phyloP scores from a whole-genome alignment of 768 basidiomycete species.

The Boletus eberwhitei region DNA sequence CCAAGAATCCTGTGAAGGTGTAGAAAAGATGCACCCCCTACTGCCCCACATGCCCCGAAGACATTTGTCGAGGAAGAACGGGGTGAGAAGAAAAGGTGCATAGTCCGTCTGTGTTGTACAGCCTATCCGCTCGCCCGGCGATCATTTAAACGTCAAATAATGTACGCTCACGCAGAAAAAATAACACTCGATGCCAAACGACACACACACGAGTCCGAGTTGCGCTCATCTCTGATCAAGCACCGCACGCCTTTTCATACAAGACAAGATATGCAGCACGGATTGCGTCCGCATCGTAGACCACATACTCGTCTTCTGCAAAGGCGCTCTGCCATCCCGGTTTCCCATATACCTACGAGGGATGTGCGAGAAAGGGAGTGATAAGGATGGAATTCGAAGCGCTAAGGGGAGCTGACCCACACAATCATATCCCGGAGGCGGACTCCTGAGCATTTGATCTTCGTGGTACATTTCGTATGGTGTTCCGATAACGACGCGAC shows the following conservation, averaged over 20 bases:
- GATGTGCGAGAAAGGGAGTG: background rate
- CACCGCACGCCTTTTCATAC: slow-evolving; percentile 6
- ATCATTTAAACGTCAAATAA: no score
- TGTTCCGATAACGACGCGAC: slow-evolving; percentile 22
- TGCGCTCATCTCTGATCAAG: background rate
- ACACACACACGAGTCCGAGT: background rate
- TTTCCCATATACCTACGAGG: slow-evolving; percentile 12
- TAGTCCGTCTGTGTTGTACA: no score
- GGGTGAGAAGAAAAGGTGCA: no score
- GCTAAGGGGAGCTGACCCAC: slow-evolving; percentile 9
- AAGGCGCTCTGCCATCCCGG: slow-evolving; percentile 13
- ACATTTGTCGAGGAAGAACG: no score
- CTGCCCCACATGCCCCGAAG: no score
- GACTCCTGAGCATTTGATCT: slow-evolving; percentile 7
- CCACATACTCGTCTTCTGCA: slow-evolving; percentile 23
- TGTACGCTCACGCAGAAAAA: background rate
- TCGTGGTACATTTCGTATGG: slow-evolving; percentile 4
- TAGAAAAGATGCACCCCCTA: no score
- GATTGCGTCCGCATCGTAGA: slow-evolving; percentile 25
- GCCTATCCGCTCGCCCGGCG: no score
- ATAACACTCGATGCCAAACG: background rate
- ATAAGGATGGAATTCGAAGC: background rate
- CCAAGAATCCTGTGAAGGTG: no score
- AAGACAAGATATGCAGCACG: slow-evolving; percentile 25
- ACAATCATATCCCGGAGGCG: slow-evolving; percentile 20